Evolutionary conservation across 139 green algal species (phyloP).

Genomic region (Coccomyxa sp.): DNA sequence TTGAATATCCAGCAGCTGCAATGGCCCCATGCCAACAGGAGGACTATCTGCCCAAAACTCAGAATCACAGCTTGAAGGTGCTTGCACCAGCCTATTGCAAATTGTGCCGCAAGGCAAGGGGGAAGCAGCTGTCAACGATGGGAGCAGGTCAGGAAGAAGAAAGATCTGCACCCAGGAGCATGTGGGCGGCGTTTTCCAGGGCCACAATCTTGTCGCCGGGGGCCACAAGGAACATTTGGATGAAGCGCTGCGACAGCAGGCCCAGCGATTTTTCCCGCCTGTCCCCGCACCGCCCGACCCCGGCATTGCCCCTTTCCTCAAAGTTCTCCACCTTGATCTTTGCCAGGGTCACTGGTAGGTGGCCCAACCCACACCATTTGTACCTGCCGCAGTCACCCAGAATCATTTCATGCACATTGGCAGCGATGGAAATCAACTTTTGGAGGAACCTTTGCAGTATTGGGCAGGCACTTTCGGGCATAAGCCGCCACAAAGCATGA

Average conservation of each 20-base stretch:
- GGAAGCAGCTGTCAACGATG: too few species aligned
- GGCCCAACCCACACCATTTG: conserved; percentile 2
- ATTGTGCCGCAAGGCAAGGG: too few species aligned
- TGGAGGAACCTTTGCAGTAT: background rate
- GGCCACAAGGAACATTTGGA: conserved; percentile 52
- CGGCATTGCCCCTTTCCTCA: background rate
- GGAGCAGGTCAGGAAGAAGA: too few species aligned
- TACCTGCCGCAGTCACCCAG: conserved; percentile 6
- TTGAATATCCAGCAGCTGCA: too few species aligned
- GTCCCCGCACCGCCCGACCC: conserved; percentile 7
- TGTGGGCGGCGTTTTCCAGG: conserved; percentile 43
- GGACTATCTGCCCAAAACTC: too few species aligned
- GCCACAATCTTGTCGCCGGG: conserved; percentile 18
- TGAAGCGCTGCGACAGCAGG: conserved; percentile 49
- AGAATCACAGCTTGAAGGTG: too few species aligned
- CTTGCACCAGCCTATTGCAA: too few species aligned
- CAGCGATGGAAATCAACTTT: background rate
- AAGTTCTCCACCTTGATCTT: background rate
- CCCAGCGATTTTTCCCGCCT: conserved; percentile 53
- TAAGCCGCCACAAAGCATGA: background rate
- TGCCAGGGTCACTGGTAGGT: background rate
- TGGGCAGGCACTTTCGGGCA: background rate
- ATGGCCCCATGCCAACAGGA: too few species aligned
- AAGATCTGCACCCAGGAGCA: conserved; percentile 26
- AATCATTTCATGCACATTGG: background rate